Conservation (phyloP, 164 flowering plant species). For the Dillenia suffruticosa region DNA sequence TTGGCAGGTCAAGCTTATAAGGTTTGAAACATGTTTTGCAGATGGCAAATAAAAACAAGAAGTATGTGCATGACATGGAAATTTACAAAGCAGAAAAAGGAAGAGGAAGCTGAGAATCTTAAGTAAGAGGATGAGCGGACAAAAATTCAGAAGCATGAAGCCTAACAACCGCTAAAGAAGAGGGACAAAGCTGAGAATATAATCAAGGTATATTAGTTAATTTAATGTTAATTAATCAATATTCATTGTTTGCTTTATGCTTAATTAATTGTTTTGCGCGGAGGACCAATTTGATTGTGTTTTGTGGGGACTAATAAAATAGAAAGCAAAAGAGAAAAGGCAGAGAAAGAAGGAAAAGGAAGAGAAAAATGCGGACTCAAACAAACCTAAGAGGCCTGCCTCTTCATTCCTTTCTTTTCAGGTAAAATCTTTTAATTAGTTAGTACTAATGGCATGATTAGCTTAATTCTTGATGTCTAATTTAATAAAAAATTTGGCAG, state of each 20-base stretch:
- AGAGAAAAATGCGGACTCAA: slow-evolving; percentile 49
- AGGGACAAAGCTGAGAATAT: slow-evolving; percentile 82
- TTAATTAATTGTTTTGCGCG: too few species aligned
- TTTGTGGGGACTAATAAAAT: neutral
- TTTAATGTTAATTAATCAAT: neutral
- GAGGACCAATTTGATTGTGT: neutral
- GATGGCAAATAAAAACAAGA: slow-evolving; percentile 73
- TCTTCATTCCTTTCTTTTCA: slow-evolving; percentile 77
- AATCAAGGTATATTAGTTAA: slow-evolving; percentile 47
- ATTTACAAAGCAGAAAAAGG: slow-evolving; percentile 67
- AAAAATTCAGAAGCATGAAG: slow-evolving; percentile 88
- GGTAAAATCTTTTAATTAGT: slow-evolving; percentile 26
- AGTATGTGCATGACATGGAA: slow-evolving; percentile 70
- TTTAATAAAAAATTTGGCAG: slow-evolving; percentile 23
- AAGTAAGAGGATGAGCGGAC: slow-evolving; percentile 61
- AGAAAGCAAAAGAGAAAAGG: slow-evolving; percentile 64
- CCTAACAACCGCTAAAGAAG: slow-evolving; percentile 83
- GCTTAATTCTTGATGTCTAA: neutral
- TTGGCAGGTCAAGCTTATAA: too few species aligned
- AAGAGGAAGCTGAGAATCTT: slow-evolving; percentile 49
- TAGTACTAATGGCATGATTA: neutral
- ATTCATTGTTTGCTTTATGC: too few species aligned
- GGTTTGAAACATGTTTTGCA: slow-evolving; percentile 14
- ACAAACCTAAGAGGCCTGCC: slow-evolving; percentile 92
- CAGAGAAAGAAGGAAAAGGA: slow-evolving; percentile 54